These are phyloP conservation scores for Amanita rimosa DNA, from an alignment of 768 basidiomycete genomes.

Conservation along the genomic window DNA sequence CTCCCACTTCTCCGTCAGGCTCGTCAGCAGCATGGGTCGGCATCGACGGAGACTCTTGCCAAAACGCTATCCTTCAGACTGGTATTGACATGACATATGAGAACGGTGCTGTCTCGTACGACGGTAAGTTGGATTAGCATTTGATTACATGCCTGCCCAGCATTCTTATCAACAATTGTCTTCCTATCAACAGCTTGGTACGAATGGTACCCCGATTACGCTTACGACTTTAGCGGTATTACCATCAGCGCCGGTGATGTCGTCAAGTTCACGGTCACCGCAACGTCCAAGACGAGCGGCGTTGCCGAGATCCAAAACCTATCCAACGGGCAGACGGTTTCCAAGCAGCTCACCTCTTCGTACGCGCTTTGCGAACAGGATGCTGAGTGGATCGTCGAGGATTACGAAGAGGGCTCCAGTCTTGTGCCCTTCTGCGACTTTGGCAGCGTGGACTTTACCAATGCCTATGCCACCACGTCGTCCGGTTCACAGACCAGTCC, in stretches of 20 bases:
- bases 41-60: slow-evolving; percentile 25
- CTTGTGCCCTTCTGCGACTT: background rate
- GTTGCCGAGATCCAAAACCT: background rate
- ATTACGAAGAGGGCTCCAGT: slow-evolving; percentile 13
- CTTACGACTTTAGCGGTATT: background rate
- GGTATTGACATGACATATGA: slow-evolving; percentile 21
- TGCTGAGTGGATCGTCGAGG: slow-evolving; percentile 28
- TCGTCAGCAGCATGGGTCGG: slow-evolving; percentile 25
- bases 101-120: background rate
- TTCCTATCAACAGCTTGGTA: background rate
- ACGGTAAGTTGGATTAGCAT: background rate
- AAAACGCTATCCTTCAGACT: slow-evolving; percentile 22
- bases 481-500: background rate
- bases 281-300: background rate
- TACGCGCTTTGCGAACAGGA: slow-evolving; percentile 20
- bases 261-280: background rate
- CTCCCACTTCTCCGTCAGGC: slow-evolving; percentile 15
- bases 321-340: slow-evolving; percentile 5
- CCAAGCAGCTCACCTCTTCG: slow-evolving; percentile 18
- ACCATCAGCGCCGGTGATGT: background rate
- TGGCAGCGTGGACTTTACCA: background rate
- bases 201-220: background rate
- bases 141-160: no score
- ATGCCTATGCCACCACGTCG: background rate
- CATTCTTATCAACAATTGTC: no score